Conservation (phyloP, 176 grass and related monocot species). For the Typha latifolia region DNA sequence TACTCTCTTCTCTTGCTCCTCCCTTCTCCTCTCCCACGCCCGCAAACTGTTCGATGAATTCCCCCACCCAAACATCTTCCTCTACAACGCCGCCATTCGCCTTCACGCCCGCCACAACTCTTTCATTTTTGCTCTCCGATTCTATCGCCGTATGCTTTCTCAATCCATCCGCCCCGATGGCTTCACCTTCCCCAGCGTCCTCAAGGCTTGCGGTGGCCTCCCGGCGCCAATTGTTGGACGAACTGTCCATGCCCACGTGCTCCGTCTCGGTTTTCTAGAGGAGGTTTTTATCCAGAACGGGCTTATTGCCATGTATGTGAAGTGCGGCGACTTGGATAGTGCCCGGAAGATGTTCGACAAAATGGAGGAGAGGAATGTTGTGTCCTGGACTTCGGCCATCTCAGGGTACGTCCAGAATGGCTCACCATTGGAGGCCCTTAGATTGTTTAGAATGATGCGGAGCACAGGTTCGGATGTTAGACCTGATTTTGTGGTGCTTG, state of each 20-base stretch:
- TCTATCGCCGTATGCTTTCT: slow-evolving; percentile 19
- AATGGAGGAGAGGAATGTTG: slow-evolving; percentile 34
- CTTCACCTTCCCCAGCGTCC: slow-evolving; percentile 33
- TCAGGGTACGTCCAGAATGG: slow-evolving; percentile 42
- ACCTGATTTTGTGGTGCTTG: slow-evolving; percentile 43
- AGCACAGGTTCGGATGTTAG: background rate
- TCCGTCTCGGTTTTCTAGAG: slow-evolving; percentile 22
- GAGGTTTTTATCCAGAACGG: slow-evolving; percentile 49
- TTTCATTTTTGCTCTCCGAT: slow-evolving; percentile 2
- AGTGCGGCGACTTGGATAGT: slow-evolving; percentile 14
- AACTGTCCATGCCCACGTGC: slow-evolving; percentile 33
- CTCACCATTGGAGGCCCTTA: slow-evolving; percentile 26
- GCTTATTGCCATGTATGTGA: slow-evolving; percentile 38
- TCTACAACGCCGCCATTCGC: slow-evolving; percentile 15
- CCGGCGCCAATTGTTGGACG: slow-evolving; percentile 16
- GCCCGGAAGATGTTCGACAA: slow-evolving; percentile 30
- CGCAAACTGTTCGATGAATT: slow-evolving; percentile 11
- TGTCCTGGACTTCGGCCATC: slow-evolving; percentile 61
- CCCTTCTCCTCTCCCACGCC: background rate
- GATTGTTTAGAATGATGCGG: slow-evolving; percentile 32
- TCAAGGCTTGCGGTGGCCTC: slow-evolving; percentile 22
- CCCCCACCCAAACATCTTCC: background rate
- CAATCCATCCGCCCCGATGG: slow-evolving; percentile 20
- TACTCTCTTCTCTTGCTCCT: too few relatives aligned
- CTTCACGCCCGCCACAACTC: slow-evolving; percentile 7